Evolutionary conservation across 805 yeast species (phyloP).

Genomic region (Yueomyces sinensis): DNA sequence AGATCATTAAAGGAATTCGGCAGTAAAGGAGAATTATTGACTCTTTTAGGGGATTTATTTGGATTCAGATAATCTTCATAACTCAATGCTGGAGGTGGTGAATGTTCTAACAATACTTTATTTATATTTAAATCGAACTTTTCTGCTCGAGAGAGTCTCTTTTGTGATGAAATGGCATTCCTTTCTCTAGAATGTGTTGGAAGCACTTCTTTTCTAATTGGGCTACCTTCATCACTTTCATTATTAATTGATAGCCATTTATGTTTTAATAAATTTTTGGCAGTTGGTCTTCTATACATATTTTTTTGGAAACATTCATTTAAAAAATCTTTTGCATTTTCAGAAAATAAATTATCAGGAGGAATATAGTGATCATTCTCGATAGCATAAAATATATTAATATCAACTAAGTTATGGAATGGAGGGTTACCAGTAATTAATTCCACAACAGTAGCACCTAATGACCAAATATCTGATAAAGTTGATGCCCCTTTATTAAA

Average conservation of each 20-base stretch:
- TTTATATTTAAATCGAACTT: neutral
- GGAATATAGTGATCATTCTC: constrained; percentile 29
- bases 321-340: constrained; percentile 58
- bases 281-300: constrained; percentile 54
- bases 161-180: too few species aligned
- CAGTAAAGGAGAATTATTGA: neutral
- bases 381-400: constrained; percentile 25
- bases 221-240: neutral
- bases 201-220: too few species aligned
- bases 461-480: constrained; percentile 84
- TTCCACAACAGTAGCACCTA: constrained; percentile 92
- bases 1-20: neutral
- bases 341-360: constrained; percentile 19
- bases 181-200: too few species aligned
- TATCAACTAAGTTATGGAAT: constrained; percentile 41
- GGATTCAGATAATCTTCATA: neutral
- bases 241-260: constrained; percentile 25
- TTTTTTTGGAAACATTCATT: constrained; percentile 55
- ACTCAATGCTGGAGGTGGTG: neutral
- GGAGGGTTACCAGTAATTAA: constrained; percentile 81
- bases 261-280: constrained; percentile 49
- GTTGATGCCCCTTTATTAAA: constrained; percentile 74
- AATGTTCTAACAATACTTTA: constrained; percentile 13
- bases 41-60: neutral
- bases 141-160: neutral